Base-by-base conservation (phyloP, 2,329 filamentous ascomycete genomes). In the Tolypocladium ovalisporum region DNA sequence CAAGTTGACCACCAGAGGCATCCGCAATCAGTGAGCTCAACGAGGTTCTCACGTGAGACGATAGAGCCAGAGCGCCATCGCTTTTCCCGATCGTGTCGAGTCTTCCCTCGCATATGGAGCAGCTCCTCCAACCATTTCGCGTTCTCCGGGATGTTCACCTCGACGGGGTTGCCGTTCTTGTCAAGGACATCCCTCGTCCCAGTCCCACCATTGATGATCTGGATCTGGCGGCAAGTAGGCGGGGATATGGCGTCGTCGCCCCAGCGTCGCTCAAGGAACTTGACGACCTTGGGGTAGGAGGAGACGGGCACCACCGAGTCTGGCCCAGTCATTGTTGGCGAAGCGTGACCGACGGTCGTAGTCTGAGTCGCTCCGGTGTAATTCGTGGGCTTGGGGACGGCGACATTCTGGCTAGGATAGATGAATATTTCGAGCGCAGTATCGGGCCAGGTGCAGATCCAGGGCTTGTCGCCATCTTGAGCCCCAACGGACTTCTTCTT, bases 381-480 rank as follows among this genome's bases (percentile, higher is more conserved):
- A 29, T 60, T 54, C 1, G 63, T 56, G 8, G 61, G 57, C 9
- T 17, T n/a, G 27, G 57, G 52, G 9, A 67, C 67, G 61, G 75
- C 80, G 56, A 72, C 75, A 62, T 79, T 81, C 62, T 83, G 78
- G 29, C 71, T 69, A 1, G 80, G 74, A 60, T 83, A 85, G 44
- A 85, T 79, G 62, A 83, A 82, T 4, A 83, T 67, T 55, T 84
- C 80, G 6, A 84, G 70, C 3, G 75, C 71, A 0, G 80, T 83
- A 34, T 76, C 72, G 2, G 80, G 78, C 81, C 82, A 85, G 2
- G 72, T 78, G 64, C 82, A 85, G 27, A 84, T 73, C 82, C 82
- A 85, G 1, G 79, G 77, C 58, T 71, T 78, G 52, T 83, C 80
- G 2, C 81, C 81, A 0, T 68, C 66, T 58, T 73, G 65, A 1